Evolutionary conservation across 768 basidiomycete genomes (phyloP).

Genomic region (Crassisporium funariophilum): DNA sequence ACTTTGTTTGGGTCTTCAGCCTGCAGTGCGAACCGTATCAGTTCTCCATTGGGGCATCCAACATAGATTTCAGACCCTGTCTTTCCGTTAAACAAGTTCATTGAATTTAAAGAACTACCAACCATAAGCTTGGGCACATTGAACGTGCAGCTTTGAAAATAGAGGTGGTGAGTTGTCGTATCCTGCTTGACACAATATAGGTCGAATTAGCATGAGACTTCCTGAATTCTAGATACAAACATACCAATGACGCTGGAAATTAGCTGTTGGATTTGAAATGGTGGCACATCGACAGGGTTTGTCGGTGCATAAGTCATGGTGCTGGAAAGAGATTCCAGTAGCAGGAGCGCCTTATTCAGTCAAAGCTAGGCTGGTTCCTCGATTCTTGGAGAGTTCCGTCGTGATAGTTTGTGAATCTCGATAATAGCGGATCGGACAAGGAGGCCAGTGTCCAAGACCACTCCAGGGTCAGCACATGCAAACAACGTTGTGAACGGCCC

Average conservation of each 20-base stretch:
- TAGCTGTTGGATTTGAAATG: slow-evolving; percentile 26
- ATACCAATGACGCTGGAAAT: slow-evolving; percentile 48
- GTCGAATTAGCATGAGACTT: background rate
- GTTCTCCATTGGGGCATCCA: slow-evolving; percentile 82
- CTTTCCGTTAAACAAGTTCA: background rate
- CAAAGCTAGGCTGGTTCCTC: too few relatives aligned
- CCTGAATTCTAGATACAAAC: slow-evolving; percentile 17
- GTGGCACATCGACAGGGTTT: slow-evolving; percentile 43
- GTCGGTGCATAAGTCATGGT: slow-evolving; percentile 18
- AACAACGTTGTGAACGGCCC: too few relatives aligned
- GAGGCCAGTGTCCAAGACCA: too few relatives aligned
- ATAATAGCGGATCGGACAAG: too few relatives aligned
- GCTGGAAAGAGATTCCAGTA: too few relatives aligned
- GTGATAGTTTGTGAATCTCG: too few relatives aligned
- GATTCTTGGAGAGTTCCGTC: too few relatives aligned
- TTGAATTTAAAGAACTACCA: background rate
- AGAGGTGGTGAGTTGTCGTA: slow-evolving; percentile 12
- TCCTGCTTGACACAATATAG: background rate
- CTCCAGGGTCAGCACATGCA: too few relatives aligned
- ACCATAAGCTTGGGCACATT: slow-evolving; percentile 66
- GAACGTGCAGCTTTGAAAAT: slow-evolving; percentile 30
- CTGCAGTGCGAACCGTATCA: slow-evolving; percentile 78
- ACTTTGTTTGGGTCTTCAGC: slow-evolving; percentile 55
- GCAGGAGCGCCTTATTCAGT: too few relatives aligned
- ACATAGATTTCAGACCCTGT: slow-evolving; percentile 84